These are phyloP conservation scores for Sporobolomyces roseus DNA, from an alignment of 768 basidiomycete species.

Conservation along the genomic window DNA sequence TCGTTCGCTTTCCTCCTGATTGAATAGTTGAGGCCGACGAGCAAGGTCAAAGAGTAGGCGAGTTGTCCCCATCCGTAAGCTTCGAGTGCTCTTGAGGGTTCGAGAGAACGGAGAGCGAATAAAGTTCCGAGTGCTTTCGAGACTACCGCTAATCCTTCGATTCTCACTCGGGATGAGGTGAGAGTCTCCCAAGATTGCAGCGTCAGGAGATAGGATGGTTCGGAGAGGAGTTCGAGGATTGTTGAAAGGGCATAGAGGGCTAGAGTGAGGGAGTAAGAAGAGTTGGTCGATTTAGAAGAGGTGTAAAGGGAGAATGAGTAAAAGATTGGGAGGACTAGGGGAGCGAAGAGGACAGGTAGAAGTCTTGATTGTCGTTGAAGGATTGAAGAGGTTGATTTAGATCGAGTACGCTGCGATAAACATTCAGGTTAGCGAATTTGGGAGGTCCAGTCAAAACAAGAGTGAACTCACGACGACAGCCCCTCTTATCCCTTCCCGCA, in stretches of 20 bases:
- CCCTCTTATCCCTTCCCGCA: conserved; percentile 87
- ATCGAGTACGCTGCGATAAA: conserved; percentile 1
- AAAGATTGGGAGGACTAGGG: conserved; percentile 55
- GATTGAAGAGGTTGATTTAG: conserved; percentile 5
- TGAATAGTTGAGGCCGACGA: conserved; percentile 55
- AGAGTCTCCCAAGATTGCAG: conserved; percentile 59
- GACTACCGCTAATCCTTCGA: conserved; percentile 68
- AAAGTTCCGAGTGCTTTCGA: conserved; percentile 71
- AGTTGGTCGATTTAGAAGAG: conserved; percentile 47
- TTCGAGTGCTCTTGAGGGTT: conserved; percentile 59
- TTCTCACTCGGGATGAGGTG: conserved; percentile 69
- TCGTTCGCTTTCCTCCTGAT: neutral
- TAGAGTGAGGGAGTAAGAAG: conserved; percentile 45
- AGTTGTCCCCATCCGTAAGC: conserved; percentile 78
- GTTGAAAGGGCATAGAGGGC: conserved; percentile 69
- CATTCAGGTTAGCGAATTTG: neutral
- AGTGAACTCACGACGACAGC: conserved; percentile 63
- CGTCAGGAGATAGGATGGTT: conserved; percentile 75
- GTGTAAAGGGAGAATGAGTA: conserved; percentile 55
- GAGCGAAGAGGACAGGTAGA: conserved; percentile 58
- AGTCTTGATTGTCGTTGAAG: conserved; percentile 25
- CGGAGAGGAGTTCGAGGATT: conserved; percentile 69
- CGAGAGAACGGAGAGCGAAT: conserved; percentile 57
- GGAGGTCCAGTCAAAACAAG: neutral
- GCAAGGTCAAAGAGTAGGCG: conserved; percentile 62